These are phyloP conservation scores for Guyanaporus albipodus DNA, from an alignment of 768 basidiomycete genomes.

Conservation along the genomic window DNA sequence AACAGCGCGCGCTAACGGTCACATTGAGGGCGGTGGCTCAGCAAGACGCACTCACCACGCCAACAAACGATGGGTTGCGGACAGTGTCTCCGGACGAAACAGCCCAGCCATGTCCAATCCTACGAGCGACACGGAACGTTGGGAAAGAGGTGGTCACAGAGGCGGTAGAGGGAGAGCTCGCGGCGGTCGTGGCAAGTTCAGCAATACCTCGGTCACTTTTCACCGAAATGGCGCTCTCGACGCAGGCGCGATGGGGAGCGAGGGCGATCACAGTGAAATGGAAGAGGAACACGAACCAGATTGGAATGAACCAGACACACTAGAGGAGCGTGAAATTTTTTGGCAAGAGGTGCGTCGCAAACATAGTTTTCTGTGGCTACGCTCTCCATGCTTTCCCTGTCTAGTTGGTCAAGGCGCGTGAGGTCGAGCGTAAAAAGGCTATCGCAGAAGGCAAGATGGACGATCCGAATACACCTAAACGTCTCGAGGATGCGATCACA, in stretches of 20 bases:
- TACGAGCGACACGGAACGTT: conserved; percentile 46
- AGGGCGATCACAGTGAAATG: conserved; percentile 34
- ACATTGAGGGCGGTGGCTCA: conserved; percentile 14
- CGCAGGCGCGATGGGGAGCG: conserved; percentile 31
- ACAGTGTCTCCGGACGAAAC: conserved; percentile 32
- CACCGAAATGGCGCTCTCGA: conserved; percentile 25
- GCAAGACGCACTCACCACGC: conserved; percentile 36
- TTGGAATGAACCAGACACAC: conserved; percentile 50
- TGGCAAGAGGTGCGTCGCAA: conserved; percentile 61
- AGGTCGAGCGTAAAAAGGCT: conserved; percentile 64
- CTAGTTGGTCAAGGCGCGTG: conserved; percentile 71
- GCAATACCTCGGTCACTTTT: conserved; percentile 39
- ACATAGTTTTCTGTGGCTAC: conserved; percentile 5
- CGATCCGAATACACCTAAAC: conserved; percentile 73
- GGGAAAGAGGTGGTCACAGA: conserved; percentile 61
- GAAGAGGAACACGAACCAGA: conserved; percentile 35
- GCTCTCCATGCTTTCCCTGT: conserved; percentile 20
- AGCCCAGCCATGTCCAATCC: conserved; percentile 35
- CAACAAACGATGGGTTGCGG: conserved; percentile 63
- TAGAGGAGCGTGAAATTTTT: conserved; percentile 64
- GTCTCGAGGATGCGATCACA: conserved; percentile 87
- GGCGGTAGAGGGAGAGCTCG: conserved; percentile 47
- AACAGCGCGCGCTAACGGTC: conserved; percentile 19
- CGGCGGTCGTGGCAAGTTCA: conserved; percentile 36
- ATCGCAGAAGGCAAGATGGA: conserved; percentile 87